Evolutionary conservation across 768 basidiomycete species (phyloP), one percentile per base, ranked within the genome.

Genomic region (Trametes maxima): DNA sequence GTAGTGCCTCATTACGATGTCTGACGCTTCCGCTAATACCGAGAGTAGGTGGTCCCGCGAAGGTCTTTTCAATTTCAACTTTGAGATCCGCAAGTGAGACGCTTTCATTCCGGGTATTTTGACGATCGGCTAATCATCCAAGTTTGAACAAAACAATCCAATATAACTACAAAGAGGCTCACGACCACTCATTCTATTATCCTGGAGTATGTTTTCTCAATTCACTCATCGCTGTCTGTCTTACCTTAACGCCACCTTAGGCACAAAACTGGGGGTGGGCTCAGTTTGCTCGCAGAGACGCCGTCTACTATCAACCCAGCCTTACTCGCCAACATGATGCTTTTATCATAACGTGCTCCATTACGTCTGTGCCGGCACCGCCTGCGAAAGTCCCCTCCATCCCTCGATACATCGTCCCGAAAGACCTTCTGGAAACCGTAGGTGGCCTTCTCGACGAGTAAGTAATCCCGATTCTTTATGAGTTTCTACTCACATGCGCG

Each of bases 191-290:
- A 0, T 94, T 94, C 63, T 89, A 89, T 12, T 77, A 63, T 66
- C 79, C 73, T 33, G 63, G 58, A 22, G 33, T 37, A 37, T 2
- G 47, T 59, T 6, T 19, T 2, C 47, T 42, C 7, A 54, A 33
- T 7, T 22, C 1, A 2, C 11, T 3, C 28, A 16, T 48, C 53
- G 43, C 12, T 40, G 4, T 52, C 11, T 1, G 11, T 21, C 13
- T 21, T 19, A 36, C 47, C 5, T 25, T 10, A 22, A 53, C 13
- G 55, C 14, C 7, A 14, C 19, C 35, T 49, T 59, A 90, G 87
- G 88, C 91, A 13, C 88, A 89, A 28, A 94, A 93, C 68, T 93
- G 91, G 92, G 91, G 90, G 73, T 94, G 92, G 89, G 86, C 89
- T 0, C 88, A 91, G 70, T 95, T 94, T 72, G 85, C 90, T 40